Evolutionary conservation across 495 filamentous ascomycete genomes (phyloP).

Genomic region (Neurospora sp.): DNA sequence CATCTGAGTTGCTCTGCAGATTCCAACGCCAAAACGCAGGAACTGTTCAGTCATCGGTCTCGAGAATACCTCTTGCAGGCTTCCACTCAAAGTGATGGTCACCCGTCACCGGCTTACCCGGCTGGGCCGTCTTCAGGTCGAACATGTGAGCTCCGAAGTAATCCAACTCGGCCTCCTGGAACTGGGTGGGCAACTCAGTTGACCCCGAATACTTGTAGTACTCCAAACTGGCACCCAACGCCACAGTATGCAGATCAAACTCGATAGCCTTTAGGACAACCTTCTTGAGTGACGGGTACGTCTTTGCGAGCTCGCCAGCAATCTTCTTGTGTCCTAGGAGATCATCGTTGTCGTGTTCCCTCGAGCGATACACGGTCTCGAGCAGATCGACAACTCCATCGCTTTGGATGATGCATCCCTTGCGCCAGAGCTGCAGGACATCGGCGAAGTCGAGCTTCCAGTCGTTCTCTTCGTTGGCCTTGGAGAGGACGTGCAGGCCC

Average conservation of each 20-base stretch:
- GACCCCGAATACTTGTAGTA: conserved; percentile 57
- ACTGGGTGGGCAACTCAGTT: conserved; percentile 51
- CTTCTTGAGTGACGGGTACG: conserved; percentile 42
- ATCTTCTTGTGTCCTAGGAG: conserved; percentile 41
- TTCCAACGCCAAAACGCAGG: neutral
- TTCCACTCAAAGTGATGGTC: conserved; percentile 51
- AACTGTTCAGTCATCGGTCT: neutral
- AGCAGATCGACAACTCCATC: conserved; percentile 56
- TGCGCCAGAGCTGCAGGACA: conserved; percentile 60
- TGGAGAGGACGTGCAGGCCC: conserved; percentile 56
- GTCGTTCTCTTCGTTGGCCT: conserved; percentile 45
- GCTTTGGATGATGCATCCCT: conserved; percentile 63
- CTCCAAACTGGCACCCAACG: conserved; percentile 54
- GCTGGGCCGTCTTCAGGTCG: conserved; percentile 42
- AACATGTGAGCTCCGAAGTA: conserved; percentile 59
- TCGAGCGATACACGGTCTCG: conserved; percentile 23
- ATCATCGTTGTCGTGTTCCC: conserved; percentile 18
- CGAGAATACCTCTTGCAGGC: conserved; percentile 21
- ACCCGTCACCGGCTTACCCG: conserved; percentile 38
- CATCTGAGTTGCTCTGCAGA: neutral
- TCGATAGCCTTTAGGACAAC: conserved; percentile 47
- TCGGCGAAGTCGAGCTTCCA: conserved; percentile 53
- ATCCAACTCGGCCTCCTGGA: conserved; percentile 68
- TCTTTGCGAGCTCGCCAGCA: conserved; percentile 42
- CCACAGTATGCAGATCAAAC: conserved; percentile 54